Evolutionary conservation across 495 filamentous ascomycete species (phyloP), one percentile per base, ranked within the genome.

Genomic region (Evansstolkia leycettana): DNA sequence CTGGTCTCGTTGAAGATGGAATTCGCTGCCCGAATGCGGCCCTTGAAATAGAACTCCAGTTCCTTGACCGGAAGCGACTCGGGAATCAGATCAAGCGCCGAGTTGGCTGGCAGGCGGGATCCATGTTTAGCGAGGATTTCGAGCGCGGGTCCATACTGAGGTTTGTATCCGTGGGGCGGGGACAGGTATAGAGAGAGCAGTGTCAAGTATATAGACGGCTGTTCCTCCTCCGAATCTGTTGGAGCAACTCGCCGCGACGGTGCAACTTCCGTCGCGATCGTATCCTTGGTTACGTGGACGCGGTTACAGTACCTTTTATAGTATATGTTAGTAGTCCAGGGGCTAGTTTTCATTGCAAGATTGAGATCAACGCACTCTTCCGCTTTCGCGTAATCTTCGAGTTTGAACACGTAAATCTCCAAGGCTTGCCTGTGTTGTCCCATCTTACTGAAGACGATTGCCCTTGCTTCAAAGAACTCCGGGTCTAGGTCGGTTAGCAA

Each of bases 331-430:
- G 36, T 40, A 24, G 17, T n/a, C n/a, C n/a, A n/a, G 14, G 29
- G 10, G 5, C 27, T 29, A 4, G 11, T 5, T n/a, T 6, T 33
- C 23, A 37, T 29, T 40, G 26, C 19, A 32, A 19, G 29, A 17
- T 16, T 15, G 34, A 28, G 11, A 28, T 15, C 62, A 28, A 42
- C 54, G 29, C 68, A 92, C 82, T 92, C 84, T 72, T 99, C 90
- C 31, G 90, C 92, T 52, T 94, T 96, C 2, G 62, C 66, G 40
- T 84, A 84, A 51, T 90, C 80, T 38, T 82, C 59, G 38, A 99
- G 68, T 47, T 89, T 88, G 62, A 94, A 99, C 9, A 96, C 88
- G 51, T 94, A 99, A 16, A 96, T 93, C 54, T 88, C 81, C 14
- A 99, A 58, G 0, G 92, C 89, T 53, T 94, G 85, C 51, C 84